These are phyloP conservation scores for Acaromyces ingoldii DNA, from an alignment of 1,284 basidiomycete genomes.

Conservation along the genomic window DNA sequence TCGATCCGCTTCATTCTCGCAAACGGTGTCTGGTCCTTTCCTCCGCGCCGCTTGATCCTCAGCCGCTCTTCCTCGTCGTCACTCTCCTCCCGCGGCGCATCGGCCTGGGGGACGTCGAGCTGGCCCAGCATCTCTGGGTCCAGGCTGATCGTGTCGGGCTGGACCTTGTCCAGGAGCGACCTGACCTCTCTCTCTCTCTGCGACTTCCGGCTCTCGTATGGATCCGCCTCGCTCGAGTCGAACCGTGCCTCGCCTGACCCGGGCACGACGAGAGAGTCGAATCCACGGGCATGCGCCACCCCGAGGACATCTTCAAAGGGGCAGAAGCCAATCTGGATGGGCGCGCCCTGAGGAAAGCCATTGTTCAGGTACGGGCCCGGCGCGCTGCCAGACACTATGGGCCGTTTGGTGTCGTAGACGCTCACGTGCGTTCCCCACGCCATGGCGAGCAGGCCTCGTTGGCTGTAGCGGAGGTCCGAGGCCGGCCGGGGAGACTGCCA, in stretches of 20 bases:
- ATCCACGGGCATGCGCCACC: conserved; percentile 65
- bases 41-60: conserved; percentile 14
- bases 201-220: conserved; percentile 78
- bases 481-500: conserved; percentile 64
- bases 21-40: conserved; percentile 41
- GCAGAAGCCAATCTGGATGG: conserved; percentile 65
- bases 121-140: conserved; percentile 66
- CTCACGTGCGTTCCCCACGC: conserved; percentile 72
- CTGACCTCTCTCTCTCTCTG: conserved; percentile 87
- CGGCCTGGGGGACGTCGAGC: conserved; percentile 62
- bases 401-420: conserved; percentile 55
- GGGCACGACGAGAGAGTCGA: conserved; percentile 81
- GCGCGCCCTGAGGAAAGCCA: conserved; percentile 56
- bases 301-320: conserved; percentile 90
- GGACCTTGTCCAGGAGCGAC: conserved; percentile 86
- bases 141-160: conserved; percentile 86
- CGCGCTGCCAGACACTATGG: conserved; percentile 25
- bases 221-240: conserved; percentile 87
- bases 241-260: conserved; percentile 92
- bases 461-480: conserved; percentile 54
- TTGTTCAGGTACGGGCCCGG: conserved; percentile 56
- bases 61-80: conserved; percentile 38
- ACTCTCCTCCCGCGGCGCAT: conserved; percentile 62
- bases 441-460: conserved; percentile 76
- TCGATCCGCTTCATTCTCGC: conserved; percentile 39